Evolutionary conservation across 352 stramenopile genomes (phyloP), one percentile per base, ranked within the genome.

Genomic region (Aphanomyces invadans): DNA sequence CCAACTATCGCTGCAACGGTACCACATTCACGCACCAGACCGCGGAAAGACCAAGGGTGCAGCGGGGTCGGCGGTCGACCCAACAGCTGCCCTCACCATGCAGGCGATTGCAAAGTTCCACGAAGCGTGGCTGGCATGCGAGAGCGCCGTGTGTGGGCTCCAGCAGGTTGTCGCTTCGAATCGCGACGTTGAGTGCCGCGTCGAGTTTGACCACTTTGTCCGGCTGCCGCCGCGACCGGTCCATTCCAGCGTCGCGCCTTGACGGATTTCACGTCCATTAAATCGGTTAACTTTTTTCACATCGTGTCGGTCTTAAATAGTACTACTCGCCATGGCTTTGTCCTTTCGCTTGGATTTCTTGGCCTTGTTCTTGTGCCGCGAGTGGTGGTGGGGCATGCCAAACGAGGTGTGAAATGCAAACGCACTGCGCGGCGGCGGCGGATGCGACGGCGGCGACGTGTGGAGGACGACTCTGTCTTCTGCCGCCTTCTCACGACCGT

Each of bases 401-500:
- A 42, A 42, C 36, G 36, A 15, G 15, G 36, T 15, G 7, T 7
- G 36, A 28, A 38, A 57, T 19, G 25, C 15, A 57, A 57, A 57
- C 17, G 21, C 15, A 28, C 49, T 57, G 12, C 49, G 25, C 15
- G 49, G 49, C 21, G 49, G 49, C 1, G 17, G 21, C 17, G 25
- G 49, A 26, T 33, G 29, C 29, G 49, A 19, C 7, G 15, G 21
- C 23, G 21, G 21, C 23, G 21, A 21, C 5, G 19, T 17, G 17
- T 29, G 21, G 7, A 29, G 29, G 19, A n/a, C 4, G 17, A 57
- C 29, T 29, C 49, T 29, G 12, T 90, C 80, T 19, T 76, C 55
- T 31, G 75, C 59, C 15, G 84, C 82, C 7, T 73, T 73, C 25
- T 63, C 71, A 9, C 80, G 81, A 4, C 73, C 77, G 32, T 74